These are phyloP conservation scores for Rubroboletus pulcherrimus DNA, from an alignment of 768 basidiomycete species.

Conservation along the genomic window DNA sequence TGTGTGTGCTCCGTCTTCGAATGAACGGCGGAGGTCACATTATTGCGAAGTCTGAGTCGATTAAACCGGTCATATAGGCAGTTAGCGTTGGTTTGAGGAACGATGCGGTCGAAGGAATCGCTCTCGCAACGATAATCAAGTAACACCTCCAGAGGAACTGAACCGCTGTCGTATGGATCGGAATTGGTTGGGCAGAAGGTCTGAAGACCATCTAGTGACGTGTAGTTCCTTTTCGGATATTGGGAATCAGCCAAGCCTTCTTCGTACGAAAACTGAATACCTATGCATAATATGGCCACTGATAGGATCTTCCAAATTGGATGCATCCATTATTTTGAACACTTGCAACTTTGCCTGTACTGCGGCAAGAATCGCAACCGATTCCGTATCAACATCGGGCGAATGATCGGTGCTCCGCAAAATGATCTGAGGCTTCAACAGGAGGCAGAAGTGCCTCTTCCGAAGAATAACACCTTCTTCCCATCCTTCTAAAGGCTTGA, in stretches of 20 bases:
- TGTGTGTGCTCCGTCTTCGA: slow-evolving; percentile 37
- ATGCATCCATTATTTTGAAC: slow-evolving; percentile 76
- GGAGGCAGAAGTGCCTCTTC: slow-evolving; percentile 77
- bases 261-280: slow-evolving; percentile 35
- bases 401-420: slow-evolving; percentile 55
- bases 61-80: slow-evolving; percentile 96
- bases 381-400: slow-evolving; percentile 35
- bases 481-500: slow-evolving; percentile 70
- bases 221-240: slow-evolving; percentile 58
- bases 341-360: slow-evolving; percentile 76
- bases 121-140: slow-evolving; percentile 84
- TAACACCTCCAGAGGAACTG: slow-evolving; percentile 86
- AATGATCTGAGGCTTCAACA: slow-evolving; percentile 89
- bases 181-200: slow-evolving; percentile 69
- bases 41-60: slow-evolving; percentile 76
- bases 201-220: slow-evolving; percentile 76
- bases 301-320: slow-evolving; percentile 76
- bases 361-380: slow-evolving; percentile 71
- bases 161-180: slow-evolving; percentile 42
- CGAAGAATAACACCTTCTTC: slow-evolving; percentile 62
- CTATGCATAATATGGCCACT: slow-evolving; percentile 84
- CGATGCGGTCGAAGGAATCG: slow-evolving; percentile 80
- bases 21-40: slow-evolving; percentile 50
- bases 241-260: not conserved
- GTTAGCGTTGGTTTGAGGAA: slow-evolving; percentile 81